These are phyloP conservation scores for Sarocladium strictum DNA, from an alignment of 2,329 filamentous ascomycete species.

Conservation along the genomic window DNA sequence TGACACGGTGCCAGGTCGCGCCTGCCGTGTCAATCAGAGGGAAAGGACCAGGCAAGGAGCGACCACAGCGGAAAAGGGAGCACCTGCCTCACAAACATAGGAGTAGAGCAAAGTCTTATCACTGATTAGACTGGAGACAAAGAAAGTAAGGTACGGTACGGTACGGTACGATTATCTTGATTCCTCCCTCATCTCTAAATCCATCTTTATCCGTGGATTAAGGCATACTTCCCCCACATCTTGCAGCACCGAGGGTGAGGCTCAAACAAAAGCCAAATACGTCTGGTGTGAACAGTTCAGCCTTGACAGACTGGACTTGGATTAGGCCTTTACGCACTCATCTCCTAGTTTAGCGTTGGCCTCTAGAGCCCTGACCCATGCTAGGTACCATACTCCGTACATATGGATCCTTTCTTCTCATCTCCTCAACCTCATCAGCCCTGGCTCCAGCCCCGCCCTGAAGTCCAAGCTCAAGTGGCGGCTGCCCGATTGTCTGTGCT, in stretches of 20 bases:
- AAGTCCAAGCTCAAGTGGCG: constrained; percentile 6
- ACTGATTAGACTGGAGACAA: too few species aligned
- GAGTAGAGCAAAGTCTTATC: too few species aligned
- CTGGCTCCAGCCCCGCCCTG: neutral
- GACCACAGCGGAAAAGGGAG: neutral
- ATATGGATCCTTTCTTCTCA: neutral
- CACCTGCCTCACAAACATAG: neutral
- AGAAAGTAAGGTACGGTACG: too few species aligned
- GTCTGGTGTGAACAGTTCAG: too few species aligned
- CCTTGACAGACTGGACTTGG: too few species aligned
- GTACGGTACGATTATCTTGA: too few species aligned
- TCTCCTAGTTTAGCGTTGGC: neutral
- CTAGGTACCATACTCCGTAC: neutral
- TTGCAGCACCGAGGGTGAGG: too few species aligned
- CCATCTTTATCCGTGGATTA: too few species aligned
- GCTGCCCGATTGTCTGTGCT: constrained; percentile 4
- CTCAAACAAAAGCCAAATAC: too few species aligned
- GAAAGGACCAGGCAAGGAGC: neutral
- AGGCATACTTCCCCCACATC: too few species aligned
- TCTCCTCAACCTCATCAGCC: constrained; percentile 7
- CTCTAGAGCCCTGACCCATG: constrained; percentile 5
- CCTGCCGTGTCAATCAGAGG: neutral
- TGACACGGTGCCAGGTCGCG: too few species aligned
- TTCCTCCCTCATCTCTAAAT: too few species aligned
- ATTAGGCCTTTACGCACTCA: neutral